Evolutionary conservation across 257 asterid genomes (phyloP).

Genomic region (Scutellaria galericulata): DNA sequence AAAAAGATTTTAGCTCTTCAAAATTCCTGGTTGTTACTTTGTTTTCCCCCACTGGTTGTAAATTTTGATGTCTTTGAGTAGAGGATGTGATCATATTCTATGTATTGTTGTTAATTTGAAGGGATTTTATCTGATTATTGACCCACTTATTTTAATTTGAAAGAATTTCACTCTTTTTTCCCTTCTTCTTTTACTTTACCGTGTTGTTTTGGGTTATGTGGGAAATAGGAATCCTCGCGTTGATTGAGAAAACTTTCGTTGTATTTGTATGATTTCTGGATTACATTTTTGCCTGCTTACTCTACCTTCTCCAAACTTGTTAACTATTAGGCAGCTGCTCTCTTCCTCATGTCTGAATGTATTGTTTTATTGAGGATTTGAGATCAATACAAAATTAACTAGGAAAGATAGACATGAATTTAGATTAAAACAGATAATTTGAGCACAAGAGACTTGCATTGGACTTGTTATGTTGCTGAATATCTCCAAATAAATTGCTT

Average conservation of each 20-base stretch:
- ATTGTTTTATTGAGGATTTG: constrained; percentile 11
- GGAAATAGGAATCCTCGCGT: neutral
- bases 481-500: neutral
- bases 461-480: neutral
- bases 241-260: neutral
- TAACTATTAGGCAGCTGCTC: constrained; percentile 3
- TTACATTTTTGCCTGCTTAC: constrained; percentile 3
- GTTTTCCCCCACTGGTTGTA: neutral
- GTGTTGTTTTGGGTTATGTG: neutral
- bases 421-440: neutral
- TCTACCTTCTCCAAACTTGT: neutral
- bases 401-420: neutral
- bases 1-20: too few species aligned
- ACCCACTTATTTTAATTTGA: neutral
- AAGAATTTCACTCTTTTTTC: neutral
- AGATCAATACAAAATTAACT: constrained; percentile 6
- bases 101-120: neutral
- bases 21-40: neutral
- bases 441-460: neutral
- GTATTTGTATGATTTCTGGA: neutral
- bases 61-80: neutral
- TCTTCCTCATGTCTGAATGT: neutral
- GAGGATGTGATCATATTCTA: constrained; percentile 1
- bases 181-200: neutral
- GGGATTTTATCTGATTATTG: neutral